Conservation (phyloP, 441 rosid genomes). For the Populus trichocarpa region DNA sequence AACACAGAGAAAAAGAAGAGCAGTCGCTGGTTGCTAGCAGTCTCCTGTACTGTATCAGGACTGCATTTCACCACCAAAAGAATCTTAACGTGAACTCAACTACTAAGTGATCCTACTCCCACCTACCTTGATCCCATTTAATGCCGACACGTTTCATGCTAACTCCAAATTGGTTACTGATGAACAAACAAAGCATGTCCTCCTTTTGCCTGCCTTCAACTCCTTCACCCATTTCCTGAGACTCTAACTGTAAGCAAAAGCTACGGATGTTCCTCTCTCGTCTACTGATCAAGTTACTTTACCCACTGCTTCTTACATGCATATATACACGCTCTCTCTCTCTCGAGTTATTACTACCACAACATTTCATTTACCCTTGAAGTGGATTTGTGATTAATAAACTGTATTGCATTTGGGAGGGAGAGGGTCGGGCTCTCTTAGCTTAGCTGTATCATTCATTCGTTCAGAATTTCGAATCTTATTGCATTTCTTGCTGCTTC, state of each 20-base stretch:
- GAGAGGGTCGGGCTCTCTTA: not conserved
- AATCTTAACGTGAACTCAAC: slow-evolving; percentile 36
- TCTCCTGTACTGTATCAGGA: not conserved
- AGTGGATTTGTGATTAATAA: not conserved
- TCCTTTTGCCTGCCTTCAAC: slow-evolving; percentile 6
- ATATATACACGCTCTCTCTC: not conserved
- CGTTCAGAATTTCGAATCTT: not conserved
- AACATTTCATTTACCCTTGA: no score
- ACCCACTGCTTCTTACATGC: not conserved
- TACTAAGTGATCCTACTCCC: not conserved
- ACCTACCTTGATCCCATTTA: slow-evolving; percentile 4
- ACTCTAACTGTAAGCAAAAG: not conserved
- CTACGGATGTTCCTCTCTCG: not conserved
- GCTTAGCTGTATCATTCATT: not conserved
- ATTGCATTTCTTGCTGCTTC: not conserved
- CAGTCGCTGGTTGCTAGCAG: not conserved
- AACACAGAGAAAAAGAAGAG: no score
- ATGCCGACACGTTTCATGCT: slow-evolving; percentile 21
- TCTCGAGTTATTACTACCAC: not conserved
- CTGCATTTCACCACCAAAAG: not conserved
- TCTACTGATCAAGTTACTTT: not conserved
- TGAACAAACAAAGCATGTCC: not conserved
- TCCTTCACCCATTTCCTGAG: slow-evolving; percentile 14
- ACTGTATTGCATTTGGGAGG: not conserved
- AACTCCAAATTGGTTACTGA: not conserved